Conservation (phyloP, 352 stramenopile species). For the Albugo candida region DNA sequence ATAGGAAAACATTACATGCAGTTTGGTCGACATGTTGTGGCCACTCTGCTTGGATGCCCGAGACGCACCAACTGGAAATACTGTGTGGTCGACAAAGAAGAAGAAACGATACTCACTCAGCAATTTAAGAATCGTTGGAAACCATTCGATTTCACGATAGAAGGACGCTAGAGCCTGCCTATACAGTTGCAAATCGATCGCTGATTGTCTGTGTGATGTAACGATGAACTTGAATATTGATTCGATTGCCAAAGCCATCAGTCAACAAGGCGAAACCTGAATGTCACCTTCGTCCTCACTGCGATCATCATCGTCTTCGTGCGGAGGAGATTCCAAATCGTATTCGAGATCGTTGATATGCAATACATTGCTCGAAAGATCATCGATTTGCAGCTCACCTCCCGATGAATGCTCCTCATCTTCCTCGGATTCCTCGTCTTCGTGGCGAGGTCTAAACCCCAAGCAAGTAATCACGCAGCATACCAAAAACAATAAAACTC, state of each 20-base stretch:
- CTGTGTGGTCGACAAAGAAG: constrained; percentile 48
- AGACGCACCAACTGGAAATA: constrained; percentile 66
- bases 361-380: no score
- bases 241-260: no score
- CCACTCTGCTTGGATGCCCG: constrained; percentile 38
- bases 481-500: constrained; percentile 56
- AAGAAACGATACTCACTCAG: constrained; percentile 47
- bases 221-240: no score
- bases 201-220: no score
- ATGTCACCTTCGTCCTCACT: no score
- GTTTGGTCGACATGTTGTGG: constrained; percentile 47
- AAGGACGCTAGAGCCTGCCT: neutral
- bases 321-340: no score
- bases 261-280: no score
- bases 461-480: constrained; percentile 60
- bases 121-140: constrained; percentile 43
- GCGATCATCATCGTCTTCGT: no score
- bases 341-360: no score
- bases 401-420: constrained; percentile 2
- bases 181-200: no score
- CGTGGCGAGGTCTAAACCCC: constrained; percentile 12
- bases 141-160: constrained; percentile 44
- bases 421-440: constrained; percentile 2
- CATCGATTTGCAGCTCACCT: no score
- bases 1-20: constrained; percentile 69